phyloP scores from a whole-genome alignment of 1,139 yeast species.

The Wickerhamiella infanticola region DNA sequence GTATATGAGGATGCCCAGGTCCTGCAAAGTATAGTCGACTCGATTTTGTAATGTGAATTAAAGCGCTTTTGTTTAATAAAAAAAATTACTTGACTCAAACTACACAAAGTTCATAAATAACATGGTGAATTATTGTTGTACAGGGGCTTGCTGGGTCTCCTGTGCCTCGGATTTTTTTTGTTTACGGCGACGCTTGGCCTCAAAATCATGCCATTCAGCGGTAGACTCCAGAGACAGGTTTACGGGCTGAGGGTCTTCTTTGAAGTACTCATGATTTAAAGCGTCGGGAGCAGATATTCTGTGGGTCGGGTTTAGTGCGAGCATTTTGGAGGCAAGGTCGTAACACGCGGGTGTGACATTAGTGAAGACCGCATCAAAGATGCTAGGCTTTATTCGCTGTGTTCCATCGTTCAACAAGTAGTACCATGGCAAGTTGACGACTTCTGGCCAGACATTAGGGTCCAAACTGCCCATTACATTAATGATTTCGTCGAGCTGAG shows the following conservation, averaged over 20 bases:
- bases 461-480: slow-evolving; percentile 81
- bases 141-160: neutral
- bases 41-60: neutral
- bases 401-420: slow-evolving; percentile 54
- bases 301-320: slow-evolving; percentile 50
- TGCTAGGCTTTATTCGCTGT: slow-evolving; percentile 24
- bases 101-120: neutral
- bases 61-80: neutral
- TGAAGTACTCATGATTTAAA: slow-evolving; percentile 50
- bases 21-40: slow-evolving; percentile 37
- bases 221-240: slow-evolving; percentile 38
- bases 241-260: slow-evolving; percentile 47
- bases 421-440: slow-evolving; percentile 77
- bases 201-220: slow-evolving; percentile 96
- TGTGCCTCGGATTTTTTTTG: neutral
- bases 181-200: slow-evolving; percentile 57
- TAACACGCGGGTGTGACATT: slow-evolving; percentile 37
- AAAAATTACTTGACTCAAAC: neutral
- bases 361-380: slow-evolving; percentile 35
- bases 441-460: slow-evolving; percentile 59
- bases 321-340: slow-evolving; percentile 46
- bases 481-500: slow-evolving; percentile 64
- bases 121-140: neutral
- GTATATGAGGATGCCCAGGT: slow-evolving; percentile 64
- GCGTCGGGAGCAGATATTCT: slow-evolving; percentile 53